phyloP scores from a whole-genome alignment of 805 yeast species.

The Cyberlindnera mycetangii region DNA sequence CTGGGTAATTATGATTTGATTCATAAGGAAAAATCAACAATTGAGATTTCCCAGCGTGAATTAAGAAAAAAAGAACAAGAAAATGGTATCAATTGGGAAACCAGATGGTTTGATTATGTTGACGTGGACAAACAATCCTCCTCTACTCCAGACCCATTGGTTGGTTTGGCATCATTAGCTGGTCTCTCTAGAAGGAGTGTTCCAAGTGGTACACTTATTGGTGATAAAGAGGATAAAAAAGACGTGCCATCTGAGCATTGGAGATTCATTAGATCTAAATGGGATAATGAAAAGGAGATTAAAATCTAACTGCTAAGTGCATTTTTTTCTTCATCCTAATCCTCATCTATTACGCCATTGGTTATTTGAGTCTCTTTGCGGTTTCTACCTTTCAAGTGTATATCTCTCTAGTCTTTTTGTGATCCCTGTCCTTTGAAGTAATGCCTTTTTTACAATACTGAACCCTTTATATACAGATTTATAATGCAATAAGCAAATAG shows the following conservation, averaged over 20 bases:
- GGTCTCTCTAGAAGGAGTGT: slow-evolving; percentile 60
- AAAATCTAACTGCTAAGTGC: no score
- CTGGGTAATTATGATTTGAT: slow-evolving; percentile 73
- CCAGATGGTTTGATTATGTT: slow-evolving; percentile 72
- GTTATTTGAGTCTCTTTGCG: background rate
- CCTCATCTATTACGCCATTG: background rate
- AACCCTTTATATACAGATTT: background rate
- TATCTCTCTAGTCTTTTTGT: background rate
- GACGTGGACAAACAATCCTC: slow-evolving; percentile 34
- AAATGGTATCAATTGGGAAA: slow-evolving; percentile 64
- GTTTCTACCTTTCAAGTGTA: background rate
- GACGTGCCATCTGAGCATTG: slow-evolving; percentile 55
- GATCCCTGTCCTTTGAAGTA: background rate
- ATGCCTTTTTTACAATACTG: background rate
- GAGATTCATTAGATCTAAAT: slow-evolving; percentile 57
- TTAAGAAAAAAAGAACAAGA: slow-evolving; percentile 70
- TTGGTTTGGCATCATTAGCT: slow-evolving; percentile 44
- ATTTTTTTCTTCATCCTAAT: background rate
- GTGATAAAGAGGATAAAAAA: slow-evolving; percentile 50
- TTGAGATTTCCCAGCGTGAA: slow-evolving; percentile 86
- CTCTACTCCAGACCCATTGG: slow-evolving; percentile 37
- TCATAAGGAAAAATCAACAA: slow-evolving; percentile 65
- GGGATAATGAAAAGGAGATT: slow-evolving; percentile 61
- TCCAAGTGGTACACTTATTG: slow-evolving; percentile 60
- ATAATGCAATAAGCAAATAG: slow-evolving; percentile 1